Evolutionary conservation across 805 yeast species (phyloP).

Genomic region (Saturnispora besseyi): DNA sequence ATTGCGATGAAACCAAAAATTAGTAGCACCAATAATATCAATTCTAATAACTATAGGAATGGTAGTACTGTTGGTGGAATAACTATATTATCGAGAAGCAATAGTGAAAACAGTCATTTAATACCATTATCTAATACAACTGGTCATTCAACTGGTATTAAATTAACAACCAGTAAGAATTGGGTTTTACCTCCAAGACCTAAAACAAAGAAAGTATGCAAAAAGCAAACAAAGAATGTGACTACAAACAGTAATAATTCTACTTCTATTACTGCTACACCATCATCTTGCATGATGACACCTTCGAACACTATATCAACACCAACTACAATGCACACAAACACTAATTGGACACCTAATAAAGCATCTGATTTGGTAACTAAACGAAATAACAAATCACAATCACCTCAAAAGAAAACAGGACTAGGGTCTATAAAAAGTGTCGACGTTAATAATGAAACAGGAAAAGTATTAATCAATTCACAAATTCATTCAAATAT

Average conservation of each 20-base stretch:
- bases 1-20: conserved; percentile 25
- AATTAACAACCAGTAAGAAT: conserved; percentile 20
- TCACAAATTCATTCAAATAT: conserved; percentile 31
- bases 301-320: not conserved
- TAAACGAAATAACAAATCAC: not conserved
- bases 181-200: conserved; percentile 56
- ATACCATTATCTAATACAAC: not conserved
- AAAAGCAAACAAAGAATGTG: conserved; percentile 5
- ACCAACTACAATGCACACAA: not conserved
- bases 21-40: conserved; percentile 14
- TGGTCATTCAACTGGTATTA: conserved; percentile 6
- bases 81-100: conserved; percentile 1
- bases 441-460: conserved; percentile 10
- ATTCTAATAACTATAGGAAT: conserved; percentile 5
- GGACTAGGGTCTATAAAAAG: conserved; percentile 9
- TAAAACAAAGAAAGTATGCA: conserved; percentile 21
- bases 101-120: not conserved
- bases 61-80: conserved; percentile 1
- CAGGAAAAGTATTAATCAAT: conserved; percentile 20
- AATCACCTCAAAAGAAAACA: not conserved
- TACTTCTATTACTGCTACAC: not conserved
- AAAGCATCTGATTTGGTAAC: not conserved
- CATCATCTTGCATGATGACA: not conserved
- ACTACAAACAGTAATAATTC: not conserved
- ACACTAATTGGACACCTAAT: not conserved